Percentiles rank a stretch among this genome's conserved stretches.
phyloP scores from a whole-genome alignment of 352 stramenopile genomes.

The Chrysophaeum taylorii region DNA sequence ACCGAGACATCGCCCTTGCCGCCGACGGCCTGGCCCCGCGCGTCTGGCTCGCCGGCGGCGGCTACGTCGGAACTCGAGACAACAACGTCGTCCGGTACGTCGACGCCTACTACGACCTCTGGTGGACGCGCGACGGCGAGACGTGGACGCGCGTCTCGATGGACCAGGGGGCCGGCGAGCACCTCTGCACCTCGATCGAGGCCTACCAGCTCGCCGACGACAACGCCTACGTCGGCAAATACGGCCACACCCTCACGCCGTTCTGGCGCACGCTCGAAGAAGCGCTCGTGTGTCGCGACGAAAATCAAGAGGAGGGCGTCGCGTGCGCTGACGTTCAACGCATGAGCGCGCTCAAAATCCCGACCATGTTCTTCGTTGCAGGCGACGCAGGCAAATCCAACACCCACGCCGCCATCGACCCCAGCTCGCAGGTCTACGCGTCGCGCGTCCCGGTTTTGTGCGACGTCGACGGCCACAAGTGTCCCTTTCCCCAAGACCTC shows the following conservation, averaged over 20 bases:
- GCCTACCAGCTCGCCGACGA: constrained; percentile 5
- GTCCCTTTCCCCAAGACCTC: neutral
- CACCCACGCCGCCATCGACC: neutral
- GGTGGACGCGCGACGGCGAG: constrained; percentile 25
- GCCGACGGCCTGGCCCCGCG: neutral
- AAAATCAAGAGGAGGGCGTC: neutral
- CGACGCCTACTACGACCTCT: constrained; percentile 29
- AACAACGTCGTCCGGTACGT: constrained; percentile 30
- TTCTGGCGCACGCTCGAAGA: constrained; percentile 1
- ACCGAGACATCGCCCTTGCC: neutral
- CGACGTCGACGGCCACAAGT: constrained; percentile 11
- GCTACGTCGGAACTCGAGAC: constrained; percentile 29
- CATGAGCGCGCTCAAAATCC: neutral
- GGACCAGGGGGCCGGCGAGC: neutral
- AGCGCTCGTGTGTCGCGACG: neutral
- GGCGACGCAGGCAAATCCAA: constrained; percentile 21
- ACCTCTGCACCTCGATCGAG: neutral
- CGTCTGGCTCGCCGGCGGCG: constrained; percentile 20
- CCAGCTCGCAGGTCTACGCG: neutral
- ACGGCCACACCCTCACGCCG: constrained; percentile 28
- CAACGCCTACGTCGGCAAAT: constrained; percentile 26
- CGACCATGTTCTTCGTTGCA: constrained; percentile 28
- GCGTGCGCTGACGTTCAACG: neutral
- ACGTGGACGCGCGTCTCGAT: constrained; percentile 26
- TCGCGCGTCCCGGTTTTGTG: neutral